Percentiles rank a stretch among this genome's conserved stretches.
phyloP scores from a whole-genome alignment of 495 filamentous ascomycete genomes.

The Aspergillus conjunctus region DNA sequence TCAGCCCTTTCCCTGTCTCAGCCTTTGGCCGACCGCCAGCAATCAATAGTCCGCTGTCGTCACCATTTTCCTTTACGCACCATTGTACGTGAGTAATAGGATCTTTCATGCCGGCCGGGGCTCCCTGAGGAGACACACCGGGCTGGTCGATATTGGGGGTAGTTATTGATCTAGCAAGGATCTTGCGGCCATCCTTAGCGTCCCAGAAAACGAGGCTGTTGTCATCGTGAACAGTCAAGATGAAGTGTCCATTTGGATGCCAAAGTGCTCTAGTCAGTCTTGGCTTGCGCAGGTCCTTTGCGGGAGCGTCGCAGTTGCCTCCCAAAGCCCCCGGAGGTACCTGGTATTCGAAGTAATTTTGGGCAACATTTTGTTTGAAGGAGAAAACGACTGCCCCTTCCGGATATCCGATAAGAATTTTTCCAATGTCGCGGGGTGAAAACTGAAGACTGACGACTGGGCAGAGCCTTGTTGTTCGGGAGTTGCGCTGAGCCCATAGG shows the following conservation, averaged over 20 bases:
- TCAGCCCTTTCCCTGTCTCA: constrained; percentile 70
- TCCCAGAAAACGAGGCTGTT: constrained; percentile 93
- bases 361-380: constrained; percentile 81
- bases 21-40: constrained; percentile 73
- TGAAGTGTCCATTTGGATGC: constrained; percentile 94
- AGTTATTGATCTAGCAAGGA: constrained; percentile 80
- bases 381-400: constrained; percentile 87
- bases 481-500: constrained; percentile 71
- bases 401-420: constrained; percentile 81
- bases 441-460: constrained; percentile 76
- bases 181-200: constrained; percentile 80
- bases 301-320: constrained; percentile 65
- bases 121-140: constrained; percentile 46
- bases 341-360: constrained; percentile 81
- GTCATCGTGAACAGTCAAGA: constrained; percentile 87
- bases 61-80: constrained; percentile 89
- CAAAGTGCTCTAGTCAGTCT: constrained; percentile 77
- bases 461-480: constrained; percentile 54
- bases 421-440: constrained; percentile 92
- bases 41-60: constrained; percentile 87
- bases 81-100: constrained; percentile 78
- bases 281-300: constrained; percentile 61
- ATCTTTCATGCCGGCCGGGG: constrained; percentile 57
- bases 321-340: constrained; percentile 82
- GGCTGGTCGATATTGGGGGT: constrained; percentile 69